phyloP scores from a whole-genome alignment of 257 asterid genomes.

The Fraxinus quadrangulata region DNA sequence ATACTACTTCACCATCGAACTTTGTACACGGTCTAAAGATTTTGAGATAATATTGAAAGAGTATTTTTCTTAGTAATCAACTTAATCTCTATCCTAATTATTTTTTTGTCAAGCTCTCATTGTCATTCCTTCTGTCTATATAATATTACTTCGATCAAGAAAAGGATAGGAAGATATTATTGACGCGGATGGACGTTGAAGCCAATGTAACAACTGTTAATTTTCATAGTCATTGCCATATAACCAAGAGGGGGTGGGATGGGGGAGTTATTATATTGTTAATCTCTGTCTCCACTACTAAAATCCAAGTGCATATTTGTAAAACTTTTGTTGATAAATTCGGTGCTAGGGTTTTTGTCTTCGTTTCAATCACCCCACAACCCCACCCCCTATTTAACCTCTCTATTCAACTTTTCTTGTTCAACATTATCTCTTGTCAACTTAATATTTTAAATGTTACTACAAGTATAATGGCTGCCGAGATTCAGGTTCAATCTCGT shows the following conservation, averaged over 20 bases:
- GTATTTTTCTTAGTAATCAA: neutral
- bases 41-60: too few species aligned
- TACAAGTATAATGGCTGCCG: conserved; percentile 39
- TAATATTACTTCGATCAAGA: conserved; percentile 15
- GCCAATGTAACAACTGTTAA: conserved; percentile 35
- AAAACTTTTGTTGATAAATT: conserved; percentile 38
- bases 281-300: conserved; percentile 26
- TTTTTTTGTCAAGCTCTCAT: neutral
- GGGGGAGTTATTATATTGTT: conserved; percentile 1
- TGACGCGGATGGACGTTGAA: conserved; percentile 32
- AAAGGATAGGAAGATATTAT: conserved; percentile 24
- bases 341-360: conserved; percentile 43
- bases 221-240: conserved; percentile 22
- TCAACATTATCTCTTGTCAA: conserved; percentile 27
- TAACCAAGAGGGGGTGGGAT: neutral
- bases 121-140: neutral
- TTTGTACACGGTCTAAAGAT: too few species aligned
- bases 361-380: conserved; percentile 36
- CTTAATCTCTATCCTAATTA: neutral
- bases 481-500: conserved; percentile 27
- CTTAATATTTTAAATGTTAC: conserved; percentile 33
- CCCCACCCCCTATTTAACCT: conserved; percentile 56
- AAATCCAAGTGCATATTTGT: conserved; percentile 30
- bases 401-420: neutral
- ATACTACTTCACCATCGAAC: too few species aligned